Conservation (phyloP, 805 yeast genomes). For the Schwanniomyces occidentalis region DNA sequence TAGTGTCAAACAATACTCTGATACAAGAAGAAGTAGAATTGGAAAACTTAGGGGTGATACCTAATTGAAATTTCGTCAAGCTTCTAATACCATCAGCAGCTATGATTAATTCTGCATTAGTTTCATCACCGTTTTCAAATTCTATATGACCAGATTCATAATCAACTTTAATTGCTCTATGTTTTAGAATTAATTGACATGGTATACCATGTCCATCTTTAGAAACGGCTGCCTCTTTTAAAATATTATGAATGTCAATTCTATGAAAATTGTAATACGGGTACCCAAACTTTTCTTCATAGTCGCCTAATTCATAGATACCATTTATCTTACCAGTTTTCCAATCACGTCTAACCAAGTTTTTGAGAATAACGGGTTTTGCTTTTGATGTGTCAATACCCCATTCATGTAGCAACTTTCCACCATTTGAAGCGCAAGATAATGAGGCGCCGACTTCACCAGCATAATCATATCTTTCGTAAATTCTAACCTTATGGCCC, state of each 20-base stretch:
- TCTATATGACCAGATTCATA: constrained; percentile 16
- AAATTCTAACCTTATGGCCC: constrained; percentile 25
- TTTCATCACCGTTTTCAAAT: constrained; percentile 19
- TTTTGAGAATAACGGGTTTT: constrained; percentile 22
- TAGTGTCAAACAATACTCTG: constrained; percentile 22
- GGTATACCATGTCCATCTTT: constrained; percentile 21
- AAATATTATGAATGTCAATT: constrained; percentile 21
- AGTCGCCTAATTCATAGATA: constrained; percentile 24
- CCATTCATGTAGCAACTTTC: constrained; percentile 24
- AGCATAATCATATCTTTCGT: constrained; percentile 26
- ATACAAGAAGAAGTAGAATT: constrained; percentile 22
- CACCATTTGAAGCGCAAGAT: constrained; percentile 31
- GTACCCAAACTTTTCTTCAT: no score
- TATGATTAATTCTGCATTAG: constrained; percentile 18
- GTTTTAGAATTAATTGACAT: constrained; percentile 17
- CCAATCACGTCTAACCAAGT: constrained; percentile 23
- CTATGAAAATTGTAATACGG: constrained; percentile 30
- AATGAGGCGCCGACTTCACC: constrained; percentile 32
- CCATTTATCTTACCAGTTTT: constrained; percentile 19
- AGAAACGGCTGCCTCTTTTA: constrained; percentile 17
- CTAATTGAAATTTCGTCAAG: constrained; percentile 18
- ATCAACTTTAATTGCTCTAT: constrained; percentile 11
- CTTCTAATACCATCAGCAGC: constrained; percentile 26
- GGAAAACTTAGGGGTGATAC: constrained; percentile 15
- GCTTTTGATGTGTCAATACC: constrained; percentile 20